These are phyloP conservation scores for Pestalotiopsis sp. DNA, from an alignment of 2,329 filamentous ascomycete species.

Conservation along the genomic window DNA sequence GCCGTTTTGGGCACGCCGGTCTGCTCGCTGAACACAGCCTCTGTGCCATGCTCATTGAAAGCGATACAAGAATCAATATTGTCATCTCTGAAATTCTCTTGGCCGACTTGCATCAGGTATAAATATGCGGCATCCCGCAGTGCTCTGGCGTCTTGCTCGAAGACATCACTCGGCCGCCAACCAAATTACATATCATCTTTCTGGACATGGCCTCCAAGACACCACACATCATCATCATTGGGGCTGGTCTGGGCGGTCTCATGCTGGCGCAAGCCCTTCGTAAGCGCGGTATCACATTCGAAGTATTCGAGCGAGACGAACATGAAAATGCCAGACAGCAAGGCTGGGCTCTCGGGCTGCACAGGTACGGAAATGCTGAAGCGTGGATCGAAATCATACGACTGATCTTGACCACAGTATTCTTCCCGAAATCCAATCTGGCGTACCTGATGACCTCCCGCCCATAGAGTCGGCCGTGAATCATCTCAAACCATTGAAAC, in stretches of 20 bases:
- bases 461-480: not conserved
- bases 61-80: no score
- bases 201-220: not conserved
- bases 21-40: no score
- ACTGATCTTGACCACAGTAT: not conserved
- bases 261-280: slow-evolving; percentile 5
- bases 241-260: slow-evolving; percentile 1
- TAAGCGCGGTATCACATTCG: not conserved
- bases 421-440: not conserved
- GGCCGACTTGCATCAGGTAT: not conserved
- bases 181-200: not conserved
- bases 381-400: no score
- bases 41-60: no score
- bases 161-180: not conserved
- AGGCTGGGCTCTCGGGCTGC: slow-evolving; percentile 7
- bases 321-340: not conserved
- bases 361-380: not conserved
- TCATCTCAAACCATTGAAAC: not conserved
- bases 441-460: not conserved
- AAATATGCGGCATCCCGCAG: not conserved
- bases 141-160: not conserved
- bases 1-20: not conserved
- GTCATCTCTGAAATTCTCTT: no score
- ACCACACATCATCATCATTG: slow-evolving; percentile 5
- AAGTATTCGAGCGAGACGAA: slow-evolving; percentile 6